These are phyloP conservation scores for Kockovaella imperatae DNA, from an alignment of 768 basidiomycete species.

Conservation along the genomic window DNA sequence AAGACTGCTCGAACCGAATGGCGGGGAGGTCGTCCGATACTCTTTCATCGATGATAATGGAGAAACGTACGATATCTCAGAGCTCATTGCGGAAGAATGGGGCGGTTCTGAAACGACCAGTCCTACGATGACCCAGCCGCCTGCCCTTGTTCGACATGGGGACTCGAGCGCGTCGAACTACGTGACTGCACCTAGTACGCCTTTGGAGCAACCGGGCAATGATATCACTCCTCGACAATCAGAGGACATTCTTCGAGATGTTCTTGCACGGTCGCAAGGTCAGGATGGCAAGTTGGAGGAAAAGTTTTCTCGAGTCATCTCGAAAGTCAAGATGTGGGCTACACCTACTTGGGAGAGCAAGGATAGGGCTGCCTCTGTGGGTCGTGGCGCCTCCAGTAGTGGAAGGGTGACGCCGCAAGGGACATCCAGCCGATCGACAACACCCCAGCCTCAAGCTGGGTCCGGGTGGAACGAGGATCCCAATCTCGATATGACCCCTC, in stretches of 20 bases:
- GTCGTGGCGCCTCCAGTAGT: neutral
- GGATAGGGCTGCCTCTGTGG: neutral
- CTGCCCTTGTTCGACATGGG: constrained; percentile 14
- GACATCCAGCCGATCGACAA: constrained; percentile 9
- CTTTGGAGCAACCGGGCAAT: constrained; percentile 10
- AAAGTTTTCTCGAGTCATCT: constrained; percentile 45
- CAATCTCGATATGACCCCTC: constrained; percentile 11
- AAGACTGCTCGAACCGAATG: constrained; percentile 52
- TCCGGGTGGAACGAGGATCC: constrained; percentile 14
- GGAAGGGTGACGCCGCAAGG: neutral
- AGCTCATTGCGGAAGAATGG: constrained; percentile 85
- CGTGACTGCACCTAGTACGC: constrained; percentile 43
- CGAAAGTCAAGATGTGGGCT: constrained; percentile 40
- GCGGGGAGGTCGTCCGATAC: constrained; percentile 71
- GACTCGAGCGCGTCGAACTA: constrained; percentile 38
- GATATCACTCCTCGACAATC: neutral
- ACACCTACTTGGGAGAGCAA: neutral
- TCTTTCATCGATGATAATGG: constrained; percentile 88
- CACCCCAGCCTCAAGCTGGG: constrained; percentile 7
- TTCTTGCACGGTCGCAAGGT: constrained; percentile 25
- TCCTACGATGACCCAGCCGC: constrained; percentile 10
- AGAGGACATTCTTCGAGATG: constrained; percentile 42
- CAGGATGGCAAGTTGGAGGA: constrained; percentile 40
- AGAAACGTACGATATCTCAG: constrained; percentile 85
- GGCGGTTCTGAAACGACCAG: constrained; percentile 13